Conservation (phyloP, 805 yeast species). For the Debaryomyces hansenii region DNA sequence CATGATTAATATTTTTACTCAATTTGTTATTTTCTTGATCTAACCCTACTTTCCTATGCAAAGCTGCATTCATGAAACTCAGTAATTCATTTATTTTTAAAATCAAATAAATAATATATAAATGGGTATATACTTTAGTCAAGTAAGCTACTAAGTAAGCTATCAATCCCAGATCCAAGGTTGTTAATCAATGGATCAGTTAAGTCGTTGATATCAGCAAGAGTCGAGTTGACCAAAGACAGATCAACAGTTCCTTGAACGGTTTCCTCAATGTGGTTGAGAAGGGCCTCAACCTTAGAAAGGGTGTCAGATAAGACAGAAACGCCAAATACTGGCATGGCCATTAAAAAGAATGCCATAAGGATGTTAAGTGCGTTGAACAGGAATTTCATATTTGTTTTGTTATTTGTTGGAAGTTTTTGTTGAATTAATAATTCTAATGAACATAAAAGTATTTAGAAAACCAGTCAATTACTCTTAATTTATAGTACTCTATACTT, state of each 20-base stretch:
- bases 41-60: too few relatives aligned
- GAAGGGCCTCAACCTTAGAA: conserved; percentile 4
- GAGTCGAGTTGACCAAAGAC: conserved; percentile 4
- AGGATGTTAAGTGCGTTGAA: neutral
- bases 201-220: conserved; percentile 2
- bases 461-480: too few relatives aligned
- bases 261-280: conserved; percentile 2
- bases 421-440: too few relatives aligned
- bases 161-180: conserved; percentile 6
- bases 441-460: too few relatives aligned
- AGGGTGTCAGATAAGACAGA: conserved; percentile 1
- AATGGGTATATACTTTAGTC: neutral
- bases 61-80: too few relatives aligned
- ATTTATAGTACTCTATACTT: too few relatives aligned
- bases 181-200: conserved; percentile 5
- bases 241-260: conserved; percentile 5
- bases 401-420: too few relatives aligned
- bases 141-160: conserved; percentile 2
- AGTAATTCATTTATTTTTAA: too few relatives aligned
- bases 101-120: too few relatives aligned
- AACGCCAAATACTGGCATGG: conserved; percentile 5
- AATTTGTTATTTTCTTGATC: too few relatives aligned
- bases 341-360: conserved; percentile 4
- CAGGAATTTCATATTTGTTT: conserved; percentile 5
- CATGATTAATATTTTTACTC: too few relatives aligned